Base-by-base conservation (phyloP, 495 filamentous ascomycete species). In the Rostrohypoxylon terebratum region DNA sequence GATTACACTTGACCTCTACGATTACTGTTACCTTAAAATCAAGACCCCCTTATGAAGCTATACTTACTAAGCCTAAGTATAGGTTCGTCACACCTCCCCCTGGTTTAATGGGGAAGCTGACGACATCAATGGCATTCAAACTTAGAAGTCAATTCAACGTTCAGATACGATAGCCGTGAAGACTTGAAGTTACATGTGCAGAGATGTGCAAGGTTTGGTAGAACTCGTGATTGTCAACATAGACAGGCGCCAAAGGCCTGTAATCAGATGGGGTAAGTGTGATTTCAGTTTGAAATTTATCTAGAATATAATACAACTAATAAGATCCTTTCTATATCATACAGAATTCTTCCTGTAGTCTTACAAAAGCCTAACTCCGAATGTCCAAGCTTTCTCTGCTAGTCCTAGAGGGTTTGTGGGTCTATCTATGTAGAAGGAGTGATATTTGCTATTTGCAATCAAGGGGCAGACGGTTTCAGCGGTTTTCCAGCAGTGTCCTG, bases 401-500 rank as follows among this genome's bases (percentile, higher is more conserved):
- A 1, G 16, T 28, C 1, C 47, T 7, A 14, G 13, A 31, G 16
- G 11, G 34, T 10, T 16, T 16, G 4, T 18, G 34, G 7, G 14
- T 2, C 25, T 50, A 20, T 4, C 45, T 53, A 54, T 25, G 4
- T 33, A 54, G 6, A 16, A n/a, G 28, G 1, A 23, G 13, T 1
- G 18, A n/a, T 9, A 13, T 28, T 34, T 10, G 28, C 28, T 28
- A 5, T 28, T 28, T 28, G 28, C 5, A 4, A 18, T 64, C 38
- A 71, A 7, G 44, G 7, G 0, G 36, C 61, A 33, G 23, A 42
- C 18, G 33, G 20, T 48, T 64, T 63, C 0, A 68, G 21, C 3
- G 70, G 70, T 44, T 66, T 73, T 16, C 70, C 70, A 10, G 70
- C 60, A 2, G 28, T 16, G n/a, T 60, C 67, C 8, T 42, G 6